These are phyloP conservation scores for Rugonectria rugulosa DNA, from an alignment of 2,329 filamentous ascomycete genomes.

Conservation along the genomic window DNA sequence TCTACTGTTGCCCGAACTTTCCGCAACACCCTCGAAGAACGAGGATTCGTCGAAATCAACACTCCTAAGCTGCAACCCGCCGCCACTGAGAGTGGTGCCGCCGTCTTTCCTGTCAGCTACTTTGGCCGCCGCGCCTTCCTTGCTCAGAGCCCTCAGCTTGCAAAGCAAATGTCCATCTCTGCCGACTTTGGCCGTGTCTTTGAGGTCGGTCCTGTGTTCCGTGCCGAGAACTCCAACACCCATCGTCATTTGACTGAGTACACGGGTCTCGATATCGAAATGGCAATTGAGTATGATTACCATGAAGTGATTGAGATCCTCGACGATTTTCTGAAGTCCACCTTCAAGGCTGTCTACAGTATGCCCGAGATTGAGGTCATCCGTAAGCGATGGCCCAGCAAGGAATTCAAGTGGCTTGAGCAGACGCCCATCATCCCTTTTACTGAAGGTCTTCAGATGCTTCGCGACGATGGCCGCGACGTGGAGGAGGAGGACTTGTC, in stretches of 20 bases:
- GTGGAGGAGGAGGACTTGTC: constrained; percentile 79
- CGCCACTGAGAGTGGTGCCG: constrained; percentile 89
- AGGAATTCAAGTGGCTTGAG: constrained; percentile 87
- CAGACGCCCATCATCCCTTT: constrained; percentile 85
- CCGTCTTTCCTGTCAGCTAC: constrained; percentile 92
- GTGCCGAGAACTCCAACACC: constrained; percentile 94
- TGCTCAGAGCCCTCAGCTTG: constrained; percentile 89
- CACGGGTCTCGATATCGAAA: constrained; percentile 90
- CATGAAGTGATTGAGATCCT: constrained; percentile 84
- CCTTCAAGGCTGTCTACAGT: constrained; percentile 56
- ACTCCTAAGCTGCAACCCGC: constrained; percentile 91
- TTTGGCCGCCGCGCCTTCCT: constrained; percentile 88
- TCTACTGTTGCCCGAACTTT: constrained; percentile 83
- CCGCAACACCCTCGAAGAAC: constrained; percentile 74
- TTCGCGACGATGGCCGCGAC: constrained; percentile 83
- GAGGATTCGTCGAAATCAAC: constrained; percentile 91
- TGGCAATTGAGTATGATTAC: constrained; percentile 89
- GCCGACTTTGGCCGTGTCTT: constrained; percentile 90
- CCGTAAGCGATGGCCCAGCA: constrained; percentile 84
- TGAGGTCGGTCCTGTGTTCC: constrained; percentile 77
- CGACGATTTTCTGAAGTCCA: constrained; percentile 81
- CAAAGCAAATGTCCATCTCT: constrained; percentile 92
- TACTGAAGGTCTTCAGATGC: constrained; percentile 78
- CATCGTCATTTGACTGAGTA: constrained; percentile 95
- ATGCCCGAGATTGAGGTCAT: constrained; percentile 78